Evolutionary conservation across 2,329 filamentous ascomycete species (phyloP).

Genomic region (Monilinia aucupariae): DNA sequence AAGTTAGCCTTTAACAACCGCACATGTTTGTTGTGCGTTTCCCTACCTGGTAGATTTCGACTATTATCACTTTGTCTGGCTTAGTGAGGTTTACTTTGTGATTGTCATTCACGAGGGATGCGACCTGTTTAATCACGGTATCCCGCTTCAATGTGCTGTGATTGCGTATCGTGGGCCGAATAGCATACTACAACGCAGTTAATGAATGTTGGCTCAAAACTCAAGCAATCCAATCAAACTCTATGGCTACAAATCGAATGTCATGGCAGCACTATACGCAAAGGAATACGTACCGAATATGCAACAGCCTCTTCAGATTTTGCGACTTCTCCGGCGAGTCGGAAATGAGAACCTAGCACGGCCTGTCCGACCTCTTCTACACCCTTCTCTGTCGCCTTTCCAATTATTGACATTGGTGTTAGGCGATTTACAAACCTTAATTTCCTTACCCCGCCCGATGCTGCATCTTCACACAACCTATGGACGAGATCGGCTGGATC

Average conservation of each 20-base stretch:
- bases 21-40: conserved; percentile 5
- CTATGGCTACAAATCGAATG: conserved; percentile 2
- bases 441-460: conserved; percentile 42
- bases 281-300: conserved; percentile 18
- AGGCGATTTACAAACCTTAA: conserved; percentile 57
- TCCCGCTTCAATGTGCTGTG: conserved; percentile 64
- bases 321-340: conserved; percentile 35
- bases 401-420: conserved; percentile 48
- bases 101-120: conserved; percentile 42
- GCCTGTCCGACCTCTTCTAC: conserved; percentile 58
- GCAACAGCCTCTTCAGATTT: conserved; percentile 23
- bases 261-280: conserved; percentile 12
- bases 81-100: conserved; percentile 73
- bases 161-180: conserved; percentile 71
- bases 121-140: conserved; percentile 65
- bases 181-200: conserved; percentile 64
- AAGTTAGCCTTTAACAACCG: conserved; percentile 19
- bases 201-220: background rate
- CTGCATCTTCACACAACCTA: conserved; percentile 51
- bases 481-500: conserved; percentile 51
- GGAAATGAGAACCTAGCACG: conserved; percentile 60
- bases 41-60: conserved; percentile 72
- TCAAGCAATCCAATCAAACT: conserved; percentile 8
- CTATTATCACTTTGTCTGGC: conserved; percentile 73
- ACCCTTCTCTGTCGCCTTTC: conserved; percentile 64